These are phyloP conservation scores for Glycyrrhiza uralensis DNA, from an alignment of 306 rosid genomes.

Conservation along the genomic window DNA sequence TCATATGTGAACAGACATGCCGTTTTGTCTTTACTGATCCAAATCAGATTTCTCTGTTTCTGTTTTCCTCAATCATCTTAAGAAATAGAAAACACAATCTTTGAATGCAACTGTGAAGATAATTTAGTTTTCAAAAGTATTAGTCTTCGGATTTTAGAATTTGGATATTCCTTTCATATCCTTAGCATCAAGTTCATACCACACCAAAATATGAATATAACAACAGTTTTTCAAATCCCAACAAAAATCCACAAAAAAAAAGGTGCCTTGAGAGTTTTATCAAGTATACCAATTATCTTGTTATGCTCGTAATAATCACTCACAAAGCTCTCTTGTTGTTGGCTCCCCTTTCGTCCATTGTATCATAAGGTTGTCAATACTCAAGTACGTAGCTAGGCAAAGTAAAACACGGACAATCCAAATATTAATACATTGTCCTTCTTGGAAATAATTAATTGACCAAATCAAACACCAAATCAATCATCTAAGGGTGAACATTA, in stretches of 20 bases:
- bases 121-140: background rate
- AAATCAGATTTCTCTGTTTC: background rate
- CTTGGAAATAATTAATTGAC: background rate
- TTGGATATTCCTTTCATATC: background rate
- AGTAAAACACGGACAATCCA: background rate
- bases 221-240: background rate
- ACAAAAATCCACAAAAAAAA: background rate
- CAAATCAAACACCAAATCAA: background rate
- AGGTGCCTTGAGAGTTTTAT: background rate
- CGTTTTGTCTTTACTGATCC: background rate
- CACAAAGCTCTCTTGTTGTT: slow-evolving; percentile 2
- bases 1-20: background rate
- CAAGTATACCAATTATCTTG: background rate
- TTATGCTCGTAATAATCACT: background rate
- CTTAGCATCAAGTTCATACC: too few species aligned
- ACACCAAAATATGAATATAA: background rate
- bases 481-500: background rate
- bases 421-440: background rate
- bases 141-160: background rate
- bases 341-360: background rate
- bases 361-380: background rate
- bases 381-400: background rate
- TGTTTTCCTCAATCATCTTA: background rate
- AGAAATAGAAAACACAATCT: too few species aligned
- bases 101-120: too few species aligned